Evolutionary conservation across 495 filamentous ascomycete genomes (phyloP).

Genomic region (Delitschia confertaspora): DNA sequence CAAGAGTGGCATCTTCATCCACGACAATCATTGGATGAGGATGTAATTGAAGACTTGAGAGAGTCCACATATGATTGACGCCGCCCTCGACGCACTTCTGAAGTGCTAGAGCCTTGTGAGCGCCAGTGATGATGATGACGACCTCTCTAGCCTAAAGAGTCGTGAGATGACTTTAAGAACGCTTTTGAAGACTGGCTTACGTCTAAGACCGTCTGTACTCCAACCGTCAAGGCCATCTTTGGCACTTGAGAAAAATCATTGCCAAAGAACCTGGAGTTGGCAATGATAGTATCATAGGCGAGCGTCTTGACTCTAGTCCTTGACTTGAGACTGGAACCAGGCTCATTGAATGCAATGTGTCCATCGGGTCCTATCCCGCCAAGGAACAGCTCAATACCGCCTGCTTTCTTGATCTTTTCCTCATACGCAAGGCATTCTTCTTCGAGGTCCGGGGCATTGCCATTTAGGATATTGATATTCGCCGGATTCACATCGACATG

Average conservation of each 20-base stretch:
- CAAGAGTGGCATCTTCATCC: conserved; percentile 76
- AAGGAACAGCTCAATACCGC: conserved; percentile 79
- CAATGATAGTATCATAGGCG: conserved; percentile 77
- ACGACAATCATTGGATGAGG: conserved; percentile 72
- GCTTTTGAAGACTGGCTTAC: conserved; percentile 21
- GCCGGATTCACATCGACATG: conserved; percentile 72
- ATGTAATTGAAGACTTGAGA: conserved; percentile 71
- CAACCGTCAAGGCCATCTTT: conserved; percentile 75
- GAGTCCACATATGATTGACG: conserved; percentile 85
- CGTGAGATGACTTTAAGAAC: conserved; percentile 2
- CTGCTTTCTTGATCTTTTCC: conserved; percentile 61
- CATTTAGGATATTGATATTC: conserved; percentile 81
- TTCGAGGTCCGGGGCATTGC: conserved; percentile 65
- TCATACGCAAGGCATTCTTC: conserved; percentile 74
- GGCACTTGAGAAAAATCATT: conserved; percentile 65
- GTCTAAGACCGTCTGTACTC: conserved; percentile 79
- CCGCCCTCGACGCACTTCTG: conserved; percentile 74
- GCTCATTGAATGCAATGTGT: conserved; percentile 87
- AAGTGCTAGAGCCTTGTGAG: conserved; percentile 72
- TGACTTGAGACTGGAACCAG: conserved; percentile 68
- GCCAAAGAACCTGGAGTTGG: conserved; percentile 76
- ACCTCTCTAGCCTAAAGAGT: conserved; percentile 57
- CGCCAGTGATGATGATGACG: conserved; percentile 70
- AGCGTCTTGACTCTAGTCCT: conserved; percentile 79
- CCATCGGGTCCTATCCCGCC: conserved; percentile 80